Evolutionary conservation across 306 rosid species (phyloP).

Genomic region (Cyamopsis tetragonoloba): DNA sequence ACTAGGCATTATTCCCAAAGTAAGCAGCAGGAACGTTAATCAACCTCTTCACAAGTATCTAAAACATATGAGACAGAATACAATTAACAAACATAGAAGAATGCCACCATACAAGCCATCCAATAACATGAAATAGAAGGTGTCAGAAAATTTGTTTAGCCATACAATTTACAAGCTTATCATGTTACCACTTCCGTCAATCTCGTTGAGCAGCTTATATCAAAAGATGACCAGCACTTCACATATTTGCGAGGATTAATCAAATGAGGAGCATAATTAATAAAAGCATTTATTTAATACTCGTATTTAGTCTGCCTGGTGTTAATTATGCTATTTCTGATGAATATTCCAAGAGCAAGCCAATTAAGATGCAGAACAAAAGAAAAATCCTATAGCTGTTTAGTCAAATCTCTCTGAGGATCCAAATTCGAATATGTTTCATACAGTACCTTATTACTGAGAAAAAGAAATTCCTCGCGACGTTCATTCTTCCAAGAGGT

Average conservation of each 20-base stretch:
- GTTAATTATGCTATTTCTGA: background rate
- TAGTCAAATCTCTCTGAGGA: background rate
- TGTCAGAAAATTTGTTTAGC: background rate
- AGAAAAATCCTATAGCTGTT: background rate
- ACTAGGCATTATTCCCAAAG: background rate
- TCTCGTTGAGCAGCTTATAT: background rate
- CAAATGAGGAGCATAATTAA: background rate
- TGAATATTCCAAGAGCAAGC: background rate
- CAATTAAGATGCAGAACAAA: background rate
- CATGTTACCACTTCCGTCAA: constrained; percentile 7
- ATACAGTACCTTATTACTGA: constrained; percentile 55
- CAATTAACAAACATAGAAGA: background rate
- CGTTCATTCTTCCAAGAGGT: constrained; percentile 90
- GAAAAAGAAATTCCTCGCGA: constrained; percentile 74
- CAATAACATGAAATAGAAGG: background rate
- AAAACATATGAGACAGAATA: constrained; percentile 9
- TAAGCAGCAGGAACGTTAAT: background rate
- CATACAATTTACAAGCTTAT: background rate
- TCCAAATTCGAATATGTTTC: background rate
- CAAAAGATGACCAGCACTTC: background rate
- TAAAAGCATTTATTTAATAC: background rate
- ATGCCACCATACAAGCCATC: background rate
- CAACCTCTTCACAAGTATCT: background rate
- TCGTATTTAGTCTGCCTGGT: background rate
- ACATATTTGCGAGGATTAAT: background rate